These are phyloP conservation scores for Phytophthora hybrid DNA, from an alignment of 352 stramenopile genomes.

Conservation along the genomic window DNA sequence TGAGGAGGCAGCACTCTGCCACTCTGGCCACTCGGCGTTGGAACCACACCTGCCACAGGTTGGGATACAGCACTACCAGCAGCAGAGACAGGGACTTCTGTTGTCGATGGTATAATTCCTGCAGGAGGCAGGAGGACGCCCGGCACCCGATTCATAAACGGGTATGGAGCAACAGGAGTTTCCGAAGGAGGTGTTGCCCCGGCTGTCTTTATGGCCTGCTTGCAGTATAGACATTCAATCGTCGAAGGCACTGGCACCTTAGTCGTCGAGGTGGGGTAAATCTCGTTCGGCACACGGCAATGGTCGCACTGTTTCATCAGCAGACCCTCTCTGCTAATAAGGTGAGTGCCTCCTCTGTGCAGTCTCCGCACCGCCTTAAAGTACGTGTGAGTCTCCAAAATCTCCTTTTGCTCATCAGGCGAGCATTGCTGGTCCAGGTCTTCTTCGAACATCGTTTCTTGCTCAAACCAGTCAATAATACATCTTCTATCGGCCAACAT, in stretches of 20 bases:
- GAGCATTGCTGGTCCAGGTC: conserved; percentile 84
- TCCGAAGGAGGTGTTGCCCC: conserved; percentile 43
- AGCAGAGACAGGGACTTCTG: neutral
- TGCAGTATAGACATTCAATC: conserved; percentile 81
- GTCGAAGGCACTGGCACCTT: conserved; percentile 63
- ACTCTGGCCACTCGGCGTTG: conserved; percentile 9
- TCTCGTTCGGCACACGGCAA: conserved; percentile 69
- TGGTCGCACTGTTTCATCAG: conserved; percentile 61
- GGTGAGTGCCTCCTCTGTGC: conserved; percentile 39
- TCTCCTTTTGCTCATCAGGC: conserved; percentile 73
- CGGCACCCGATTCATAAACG: conserved; percentile 34
- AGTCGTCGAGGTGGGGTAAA: conserved; percentile 67
- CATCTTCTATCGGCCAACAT: conserved; percentile 42
- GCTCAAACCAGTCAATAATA: conserved; percentile 89
- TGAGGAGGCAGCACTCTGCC: conserved; percentile 37
- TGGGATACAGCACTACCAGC: neutral
- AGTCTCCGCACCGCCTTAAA: conserved; percentile 72
- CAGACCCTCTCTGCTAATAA: conserved; percentile 58
- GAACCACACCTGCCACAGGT: neutral
- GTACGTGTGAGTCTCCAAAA: conserved; percentile 76
- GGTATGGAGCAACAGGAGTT: conserved; percentile 19
- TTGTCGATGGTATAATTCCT: conserved; percentile 23
- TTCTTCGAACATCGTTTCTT: conserved; percentile 93
- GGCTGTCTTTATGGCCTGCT: conserved; percentile 47
- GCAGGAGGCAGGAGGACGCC: conserved; percentile 12